Conservation (phyloP, 768 basidiomycete species). For the Nidularia sp. region DNA sequence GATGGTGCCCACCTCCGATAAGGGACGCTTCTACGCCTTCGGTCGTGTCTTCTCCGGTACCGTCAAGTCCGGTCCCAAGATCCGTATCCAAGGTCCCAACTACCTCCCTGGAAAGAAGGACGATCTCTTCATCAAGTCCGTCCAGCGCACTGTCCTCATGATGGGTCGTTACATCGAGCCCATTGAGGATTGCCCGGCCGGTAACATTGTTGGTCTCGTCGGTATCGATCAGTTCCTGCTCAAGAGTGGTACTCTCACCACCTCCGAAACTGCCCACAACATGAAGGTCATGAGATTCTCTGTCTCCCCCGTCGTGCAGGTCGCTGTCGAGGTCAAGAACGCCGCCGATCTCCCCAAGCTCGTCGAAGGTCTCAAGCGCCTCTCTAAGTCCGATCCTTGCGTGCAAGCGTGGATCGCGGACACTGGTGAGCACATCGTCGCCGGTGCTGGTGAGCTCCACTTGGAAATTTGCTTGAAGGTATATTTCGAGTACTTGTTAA, state of each 20-base stretch:
- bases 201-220: conserved; percentile 98
- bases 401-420: conserved; percentile 93
- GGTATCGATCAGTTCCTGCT: conserved; percentile 99
- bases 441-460: conserved; percentile 98
- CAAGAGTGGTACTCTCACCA: conserved; percentile 97
- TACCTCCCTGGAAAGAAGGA: conserved; percentile 99
- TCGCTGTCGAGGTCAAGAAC: conserved; percentile 99
- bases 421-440: conserved; percentile 97
- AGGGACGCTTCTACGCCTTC: conserved; percentile 99
- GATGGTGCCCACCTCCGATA: conserved; percentile 99
- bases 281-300: conserved; percentile 99
- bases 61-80: conserved; percentile 94
- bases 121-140: conserved; percentile 94
- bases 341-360: conserved; percentile 98
- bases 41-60: conserved; percentile 99
- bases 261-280: conserved; percentile 98
- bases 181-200: conserved; percentile 98
- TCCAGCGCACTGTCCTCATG: conserved; percentile 99
- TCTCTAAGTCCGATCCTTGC: conserved; percentile 99
- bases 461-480: conserved; percentile 99
- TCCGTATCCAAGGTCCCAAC: conserved; percentile 99
- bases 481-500: conserved; percentile 1
- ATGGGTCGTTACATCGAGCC: conserved; percentile 99
- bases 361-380: conserved; percentile 99
- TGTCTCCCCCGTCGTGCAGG: conserved; percentile 98